Evolutionary conservation across 768 basidiomycete species (phyloP), one percentile per base, ranked within the genome.

Genomic region (Trametes coccinea): DNA sequence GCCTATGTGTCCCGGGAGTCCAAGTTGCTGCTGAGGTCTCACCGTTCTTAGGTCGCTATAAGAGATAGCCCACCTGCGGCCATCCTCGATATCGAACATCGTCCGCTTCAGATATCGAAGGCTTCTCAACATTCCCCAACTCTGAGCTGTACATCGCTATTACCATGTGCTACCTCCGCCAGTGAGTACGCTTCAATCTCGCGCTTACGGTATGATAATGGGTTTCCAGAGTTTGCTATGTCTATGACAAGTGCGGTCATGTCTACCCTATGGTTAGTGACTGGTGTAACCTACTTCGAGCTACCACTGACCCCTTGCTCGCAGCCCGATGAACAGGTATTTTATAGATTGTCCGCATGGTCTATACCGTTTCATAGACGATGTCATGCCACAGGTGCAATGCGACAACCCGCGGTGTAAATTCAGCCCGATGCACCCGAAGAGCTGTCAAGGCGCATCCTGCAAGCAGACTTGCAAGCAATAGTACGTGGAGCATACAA

Each of bases 381-480:
- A n/a, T 22, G 16, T 33, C 10, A 3, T 17, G 30, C 29, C 29
- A 5, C 45, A 71, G 66, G 59, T 71, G 7, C 13, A 46, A 14
- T 71, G 70, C 63, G 67, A 67, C 47, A 71, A 58, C 51, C 51
- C 60, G 5, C 62, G 57, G 16, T 71, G 70, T 58, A 68, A 59
- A 50, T 71, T 71, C 65, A 71, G 70, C 46, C 59, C 64, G 4
- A 37, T 45, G 37, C 70, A 71, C 39, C 61, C 70, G 7, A 58
- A 57, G 41, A 61, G 16, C 52, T 70, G 69, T 44, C n/a, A 46
- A 34, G 67, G 69, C 2, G 49, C 63, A 2, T n/a, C 47, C 9
- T 71, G 70, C 63, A 71, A 69, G 50, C 60, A 67, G 44, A 65
- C 63, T 10, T 71, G 70, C 52, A 67, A 66, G 64, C 70, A 71